Evolutionary conservation across 805 yeast genomes (phyloP).

Genomic region (Suhomyces xylopsoci): DNA sequence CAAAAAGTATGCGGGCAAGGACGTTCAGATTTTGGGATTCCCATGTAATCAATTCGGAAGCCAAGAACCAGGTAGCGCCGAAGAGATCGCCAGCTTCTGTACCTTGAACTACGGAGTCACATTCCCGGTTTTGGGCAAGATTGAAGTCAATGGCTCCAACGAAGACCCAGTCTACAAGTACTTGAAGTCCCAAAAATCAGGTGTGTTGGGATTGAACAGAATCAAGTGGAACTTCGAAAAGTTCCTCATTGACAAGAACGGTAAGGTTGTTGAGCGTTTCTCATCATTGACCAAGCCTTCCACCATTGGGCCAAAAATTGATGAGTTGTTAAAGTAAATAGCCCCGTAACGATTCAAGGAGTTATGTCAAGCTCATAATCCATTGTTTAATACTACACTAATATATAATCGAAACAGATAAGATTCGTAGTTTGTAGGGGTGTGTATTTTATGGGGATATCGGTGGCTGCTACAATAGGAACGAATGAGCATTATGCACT

Average conservation of each 20-base stretch:
- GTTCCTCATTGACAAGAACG: slow-evolving; percentile 39
- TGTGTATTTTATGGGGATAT: not conserved
- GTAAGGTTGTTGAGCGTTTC: slow-evolving; percentile 48
- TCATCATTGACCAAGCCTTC: slow-evolving; percentile 59
- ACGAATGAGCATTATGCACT: not conserved
- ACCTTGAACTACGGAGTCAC: slow-evolving; percentile 80
- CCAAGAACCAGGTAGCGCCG: slow-evolving; percentile 42
- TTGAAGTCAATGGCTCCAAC: slow-evolving; percentile 83
- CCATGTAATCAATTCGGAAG: slow-evolving; percentile 45
- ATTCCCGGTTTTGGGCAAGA: slow-evolving; percentile 83
- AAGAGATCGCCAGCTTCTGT: slow-evolving; percentile 74
- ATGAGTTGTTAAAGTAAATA: slow-evolving; percentile 45
- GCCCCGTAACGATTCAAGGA: not conserved
- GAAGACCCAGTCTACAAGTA: slow-evolving; percentile 78
- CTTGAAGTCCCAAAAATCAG: slow-evolving; percentile 61
- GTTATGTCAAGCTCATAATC: not conserved
- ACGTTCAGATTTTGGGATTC: slow-evolving; percentile 39
- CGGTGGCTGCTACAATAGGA: not conserved
- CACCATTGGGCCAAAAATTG: slow-evolving; percentile 41
- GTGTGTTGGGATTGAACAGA: slow-evolving; percentile 41
- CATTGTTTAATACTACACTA: not conserved
- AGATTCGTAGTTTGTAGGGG: not conserved
- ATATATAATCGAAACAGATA: not conserved
- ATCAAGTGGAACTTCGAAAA: slow-evolving; percentile 47
- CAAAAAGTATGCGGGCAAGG: slow-evolving; percentile 36